Evolutionary conservation across 805 yeast species (phyloP).

Genomic region (Zygosaccharomyces gambellarensis): DNA sequence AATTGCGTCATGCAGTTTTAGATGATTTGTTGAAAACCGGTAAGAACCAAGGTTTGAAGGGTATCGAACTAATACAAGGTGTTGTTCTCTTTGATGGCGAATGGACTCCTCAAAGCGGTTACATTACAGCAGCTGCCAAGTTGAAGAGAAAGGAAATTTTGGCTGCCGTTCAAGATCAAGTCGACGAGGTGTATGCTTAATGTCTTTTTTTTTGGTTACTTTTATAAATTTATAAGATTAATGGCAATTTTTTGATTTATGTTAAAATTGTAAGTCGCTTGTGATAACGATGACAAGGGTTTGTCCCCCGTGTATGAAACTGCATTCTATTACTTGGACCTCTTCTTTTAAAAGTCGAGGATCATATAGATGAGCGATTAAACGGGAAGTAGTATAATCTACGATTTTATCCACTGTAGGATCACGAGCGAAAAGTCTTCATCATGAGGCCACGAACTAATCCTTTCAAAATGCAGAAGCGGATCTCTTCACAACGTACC

Average conservation of each 20-base stretch:
- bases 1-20: constrained; percentile 50
- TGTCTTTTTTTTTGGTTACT: neutral
- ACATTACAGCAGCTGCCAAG: constrained; percentile 92
- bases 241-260: neutral
- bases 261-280: neutral
- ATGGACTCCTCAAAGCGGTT: constrained; percentile 97
- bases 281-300: constrained; percentile 5
- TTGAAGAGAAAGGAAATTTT: constrained; percentile 89
- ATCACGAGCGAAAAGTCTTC: neutral
- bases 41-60: constrained; percentile 69
- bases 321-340: constrained; percentile 33
- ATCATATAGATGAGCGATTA: constrained; percentile 39
- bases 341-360: neutral
- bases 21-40: constrained; percentile 69
- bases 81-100: constrained; percentile 78
- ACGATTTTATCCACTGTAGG: constrained; percentile 16
- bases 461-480: neutral
- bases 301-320: constrained; percentile 39
- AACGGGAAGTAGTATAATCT: constrained; percentile 33
- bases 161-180: constrained; percentile 57
- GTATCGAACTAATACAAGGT: constrained; percentile 81
- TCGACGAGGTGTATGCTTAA: constrained; percentile 55
- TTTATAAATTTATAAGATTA: neutral
- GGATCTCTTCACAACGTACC: neutral
- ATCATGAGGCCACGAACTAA: constrained; percentile 2